Evolutionary conservation across 495 filamentous ascomycete species (phyloP).

Genomic region (Saxispiralis lemnorum): DNA sequence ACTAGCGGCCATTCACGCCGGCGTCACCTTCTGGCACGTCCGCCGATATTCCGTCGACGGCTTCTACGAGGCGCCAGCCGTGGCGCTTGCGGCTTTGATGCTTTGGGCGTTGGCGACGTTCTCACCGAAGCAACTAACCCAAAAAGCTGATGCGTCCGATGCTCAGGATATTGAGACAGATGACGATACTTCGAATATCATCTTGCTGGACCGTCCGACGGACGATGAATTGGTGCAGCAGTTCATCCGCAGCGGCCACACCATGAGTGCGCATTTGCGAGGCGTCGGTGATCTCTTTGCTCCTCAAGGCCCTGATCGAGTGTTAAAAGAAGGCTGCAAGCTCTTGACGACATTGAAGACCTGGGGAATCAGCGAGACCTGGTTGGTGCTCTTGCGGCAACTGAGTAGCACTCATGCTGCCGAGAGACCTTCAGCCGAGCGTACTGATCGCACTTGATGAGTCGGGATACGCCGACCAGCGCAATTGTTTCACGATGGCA

Average conservation of each 20-base stretch:
- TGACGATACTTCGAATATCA: slow-evolving; percentile 9
- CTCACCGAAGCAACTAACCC: slow-evolving; percentile 10
- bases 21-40: slow-evolving; percentile 33
- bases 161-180: neutral
- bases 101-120: slow-evolving; percentile 36
- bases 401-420: too few relatives aligned
- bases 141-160: neutral
- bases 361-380: too few relatives aligned
- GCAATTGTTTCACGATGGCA: too few relatives aligned
- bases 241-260: slow-evolving; percentile 32
- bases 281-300: slow-evolving; percentile 35
- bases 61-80: slow-evolving; percentile 34
- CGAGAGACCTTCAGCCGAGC: too few relatives aligned
- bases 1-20: slow-evolving; percentile 37
- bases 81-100: slow-evolving; percentile 31
- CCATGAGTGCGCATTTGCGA: slow-evolving; percentile 31
- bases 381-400: too few relatives aligned
- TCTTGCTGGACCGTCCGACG: slow-evolving; percentile 35
- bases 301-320: slow-evolving; percentile 23
- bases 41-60: slow-evolving; percentile 30
- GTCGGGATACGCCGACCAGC: too few relatives aligned
- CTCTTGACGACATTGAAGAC: too few relatives aligned
- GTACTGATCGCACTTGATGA: too few relatives aligned
- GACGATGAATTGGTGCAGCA: slow-evolving; percentile 38
- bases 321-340: too few relatives aligned